Base-by-base conservation (phyloP, 352 stramenopile species). In the Pseudoperonospora humuli region DNA sequence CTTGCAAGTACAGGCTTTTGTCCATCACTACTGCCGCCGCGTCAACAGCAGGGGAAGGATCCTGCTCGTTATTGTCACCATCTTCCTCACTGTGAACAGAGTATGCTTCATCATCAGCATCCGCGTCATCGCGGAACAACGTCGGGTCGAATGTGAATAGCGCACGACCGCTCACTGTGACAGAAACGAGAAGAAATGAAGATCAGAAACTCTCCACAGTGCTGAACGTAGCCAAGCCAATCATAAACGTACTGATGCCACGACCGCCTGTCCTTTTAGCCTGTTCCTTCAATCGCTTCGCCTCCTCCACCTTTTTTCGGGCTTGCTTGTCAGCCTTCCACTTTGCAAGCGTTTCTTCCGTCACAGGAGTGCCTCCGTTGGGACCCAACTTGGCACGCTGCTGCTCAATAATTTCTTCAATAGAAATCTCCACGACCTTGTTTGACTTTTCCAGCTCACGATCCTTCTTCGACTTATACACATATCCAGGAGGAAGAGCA, bases 401-500 rank as follows among this genome's bases (percentile, higher is more conserved):
- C 64, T 92, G 62, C 63, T 95, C 84, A 33, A 95, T 95, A 38
- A 93, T 94, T 60, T 95, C 84, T 45, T 94, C 78, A 35, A 93
- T 93, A 9, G 80, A 90, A 37, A 95, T 68, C 15, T 93, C 83
- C 2, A 73, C 67, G 19, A 82, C 73, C 63, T 91, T 90, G 14
- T 86, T 91, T 45, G 61, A 52, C 54, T 89, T 90, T 53, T 93
- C 76, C 3, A 75, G 68, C 5, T 94, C 84, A 32, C 82, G 82
- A 9, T 95, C 79, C 39, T 83, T 84, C 47, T 82, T 87, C 8
- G 78, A 86, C 63, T 93, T 93, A 59, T 85, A 95, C 15, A 93
- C 77, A 40, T 91, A 95, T 1, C 84, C 84, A 40, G 79, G 70
- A 40, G 84, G 84, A 56, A 95, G 58, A n/a, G 84, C 84, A 51